Evolutionary conservation across 2,329 filamentous ascomycete genomes (phyloP).

Genomic region (Botryotinia convoluta): DNA sequence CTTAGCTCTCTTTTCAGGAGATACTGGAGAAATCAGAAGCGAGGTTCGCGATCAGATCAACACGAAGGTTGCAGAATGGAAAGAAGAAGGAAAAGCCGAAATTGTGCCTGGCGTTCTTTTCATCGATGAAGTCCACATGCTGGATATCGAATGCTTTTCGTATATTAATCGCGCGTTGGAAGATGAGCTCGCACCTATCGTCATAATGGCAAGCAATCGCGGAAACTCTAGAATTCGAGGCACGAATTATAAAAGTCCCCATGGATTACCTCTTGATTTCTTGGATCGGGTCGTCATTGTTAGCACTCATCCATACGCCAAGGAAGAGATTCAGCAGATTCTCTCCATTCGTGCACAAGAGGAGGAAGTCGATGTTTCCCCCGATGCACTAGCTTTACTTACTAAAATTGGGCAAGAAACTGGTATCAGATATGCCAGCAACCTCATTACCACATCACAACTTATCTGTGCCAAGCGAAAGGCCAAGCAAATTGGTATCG

Average conservation of each 20-base stretch:
- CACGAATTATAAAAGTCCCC: conserved; percentile 88
- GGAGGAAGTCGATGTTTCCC: conserved; percentile 88
- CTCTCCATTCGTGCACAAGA: conserved; percentile 89
- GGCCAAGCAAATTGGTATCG: conserved; percentile 76
- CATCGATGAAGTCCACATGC: conserved; percentile 99
- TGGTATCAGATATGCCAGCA: conserved; percentile 92
- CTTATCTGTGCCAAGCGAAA: conserved; percentile 82
- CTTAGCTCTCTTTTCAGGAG: conserved; percentile 92
- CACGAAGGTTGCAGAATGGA: conserved; percentile 98
- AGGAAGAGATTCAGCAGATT: conserved; percentile 89
- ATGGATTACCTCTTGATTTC: conserved; percentile 93
- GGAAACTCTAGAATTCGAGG: conserved; percentile 89
- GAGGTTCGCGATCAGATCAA: conserved; percentile 99
- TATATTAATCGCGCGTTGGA: conserved; percentile 97
- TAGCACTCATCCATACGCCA: conserved; percentile 80
- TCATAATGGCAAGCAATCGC: conserved; percentile 99
- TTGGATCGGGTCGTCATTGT: conserved; percentile 95
- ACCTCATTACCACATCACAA: conserved; percentile 92
- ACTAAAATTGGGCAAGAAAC: conserved; percentile 95
- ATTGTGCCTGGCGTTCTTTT: conserved; percentile 97
- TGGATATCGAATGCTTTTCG: conserved; percentile 98
- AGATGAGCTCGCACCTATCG: conserved; percentile 89
- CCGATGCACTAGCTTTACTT: conserved; percentile 86
- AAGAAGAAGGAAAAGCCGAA: conserved; percentile 97
- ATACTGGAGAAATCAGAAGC: conserved; percentile 95